Evolutionary conservation across 306 rosid species (phyloP), one percentile per base, ranked within the genome.

Genomic region (Coriaria nepalensis): DNA sequence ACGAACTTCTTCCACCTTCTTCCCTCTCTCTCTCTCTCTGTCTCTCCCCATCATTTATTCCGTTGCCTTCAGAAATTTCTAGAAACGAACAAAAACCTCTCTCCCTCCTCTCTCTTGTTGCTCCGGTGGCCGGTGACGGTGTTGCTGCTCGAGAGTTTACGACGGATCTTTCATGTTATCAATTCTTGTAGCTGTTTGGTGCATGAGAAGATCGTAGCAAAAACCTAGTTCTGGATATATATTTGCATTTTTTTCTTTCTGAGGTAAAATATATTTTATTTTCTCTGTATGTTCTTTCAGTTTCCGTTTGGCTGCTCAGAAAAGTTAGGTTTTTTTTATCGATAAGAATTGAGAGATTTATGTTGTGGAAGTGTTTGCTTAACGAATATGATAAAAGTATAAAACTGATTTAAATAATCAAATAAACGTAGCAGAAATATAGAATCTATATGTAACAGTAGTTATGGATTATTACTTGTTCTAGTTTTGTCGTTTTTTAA

Each of bases 21-120:
- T 53, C 49, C 45, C 50, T 59, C 10, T 42, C 6, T 33, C 13
- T 43, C 51, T 54, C 37, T 71, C 64, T 33, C 61, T 63, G 43
- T 57, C 50, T 47, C 59, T 46, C 56, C 13, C 14, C n/a, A 11
- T 36, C 52, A 20, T 20, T 20, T 1, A 20, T 20, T 20, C 29
- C 1, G 2, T 20, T 20, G 29, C 29, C 29, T 58, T 60, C 57
- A 37, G 93, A 84, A 84, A 67, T 80, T 88, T 84, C 97, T 84
- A 79, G 95, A 84, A 88, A 59, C 77, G 61, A 57, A 71, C 49
- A 43, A 65, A 68, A 35, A 55, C 37, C 56, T 44, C 66, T 41
- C 60, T 20, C 47, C 50, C 55, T 35, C 50, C 36, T 43, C 36
- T 13, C 56, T 43, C 4, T 45, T 33, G 11, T 10, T 29, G 48